A percentile compares a stretch with the other conserved stretches of the same genome.
phyloP scores from a whole-genome alignment of 2,329 filamentous ascomycete genomes.

The Fusarium scirpi region DNA sequence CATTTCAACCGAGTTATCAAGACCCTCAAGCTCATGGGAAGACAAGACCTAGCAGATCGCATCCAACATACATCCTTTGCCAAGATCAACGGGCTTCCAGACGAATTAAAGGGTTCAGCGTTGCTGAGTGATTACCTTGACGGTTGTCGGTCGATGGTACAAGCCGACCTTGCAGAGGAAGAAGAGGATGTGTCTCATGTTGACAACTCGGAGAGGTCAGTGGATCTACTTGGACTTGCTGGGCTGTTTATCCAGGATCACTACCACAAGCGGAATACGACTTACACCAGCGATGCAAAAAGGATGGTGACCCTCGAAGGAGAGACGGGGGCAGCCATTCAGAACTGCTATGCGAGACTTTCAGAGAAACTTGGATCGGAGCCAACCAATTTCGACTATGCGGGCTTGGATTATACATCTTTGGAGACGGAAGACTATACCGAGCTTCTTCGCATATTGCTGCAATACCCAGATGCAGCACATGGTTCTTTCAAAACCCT shows the following conservation, averaged over 20 bases:
- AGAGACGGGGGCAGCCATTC: constrained; percentile 36
- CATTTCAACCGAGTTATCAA: constrained; percentile 81
- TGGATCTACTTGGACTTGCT: constrained; percentile 29
- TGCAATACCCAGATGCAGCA: constrained; percentile 74
- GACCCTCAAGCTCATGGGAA: constrained; percentile 53
- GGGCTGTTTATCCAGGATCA: constrained; percentile 44
- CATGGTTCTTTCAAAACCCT: constrained; percentile 72
- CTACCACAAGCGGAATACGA: constrained; percentile 42
- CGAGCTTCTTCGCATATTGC: constrained; percentile 64
- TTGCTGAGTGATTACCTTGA: constrained; percentile 42
- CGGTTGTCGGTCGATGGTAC: constrained; percentile 16
- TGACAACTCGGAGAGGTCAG: constrained; percentile 23
- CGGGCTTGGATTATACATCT: constrained; percentile 12
- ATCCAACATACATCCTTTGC: constrained; percentile 60
- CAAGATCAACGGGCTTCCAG: constrained; percentile 60
- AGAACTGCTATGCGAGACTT: constrained; percentile 43
- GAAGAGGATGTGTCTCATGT: constrained; percentile 21
- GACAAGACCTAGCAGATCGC: constrained; percentile 48
- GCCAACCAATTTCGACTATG: constrained; percentile 22
- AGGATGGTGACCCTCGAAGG: constrained; percentile 50
- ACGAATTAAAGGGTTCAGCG: constrained; percentile 22
- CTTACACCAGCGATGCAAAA: constrained; percentile 41
- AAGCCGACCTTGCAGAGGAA: constrained; percentile 1
- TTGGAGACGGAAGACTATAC: constrained; percentile 41
- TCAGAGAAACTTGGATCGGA: constrained; percentile 10